Conservation (phyloP, 768 basidiomycete species). For the Guyanaporus albipodus region DNA sequence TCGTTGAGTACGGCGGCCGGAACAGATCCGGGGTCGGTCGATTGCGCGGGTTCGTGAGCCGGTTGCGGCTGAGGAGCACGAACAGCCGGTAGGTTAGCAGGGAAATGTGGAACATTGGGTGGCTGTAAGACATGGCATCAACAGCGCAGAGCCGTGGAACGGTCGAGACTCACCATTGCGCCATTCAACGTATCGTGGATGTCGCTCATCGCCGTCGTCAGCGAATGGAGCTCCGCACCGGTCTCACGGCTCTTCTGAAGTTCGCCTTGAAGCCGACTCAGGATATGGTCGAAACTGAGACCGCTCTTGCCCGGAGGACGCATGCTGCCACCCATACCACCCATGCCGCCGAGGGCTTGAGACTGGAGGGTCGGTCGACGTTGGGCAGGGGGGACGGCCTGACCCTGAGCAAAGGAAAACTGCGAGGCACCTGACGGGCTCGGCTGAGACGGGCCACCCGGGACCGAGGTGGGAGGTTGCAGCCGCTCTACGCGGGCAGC, state of each 20-base stretch:
- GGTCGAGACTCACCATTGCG: constrained; percentile 51
- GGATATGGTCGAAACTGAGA: constrained; percentile 87
- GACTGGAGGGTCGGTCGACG: constrained; percentile 56
- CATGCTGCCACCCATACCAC: constrained; percentile 70
- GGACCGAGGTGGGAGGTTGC: constrained; percentile 37
- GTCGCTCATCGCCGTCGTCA: constrained; percentile 81
- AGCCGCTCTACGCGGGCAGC: constrained; percentile 70
- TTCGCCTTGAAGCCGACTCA: constrained; percentile 85
- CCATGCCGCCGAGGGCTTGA: constrained; percentile 65
- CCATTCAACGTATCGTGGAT: constrained; percentile 91
- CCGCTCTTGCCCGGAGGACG: constrained; percentile 79
- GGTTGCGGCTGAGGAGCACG: constrained; percentile 36
- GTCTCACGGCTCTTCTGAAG: constrained; percentile 96
- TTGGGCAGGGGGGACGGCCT: constrained; percentile 36
- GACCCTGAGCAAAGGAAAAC: constrained; percentile 42
- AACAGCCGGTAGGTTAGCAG: constrained; percentile 62
- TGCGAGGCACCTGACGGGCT: constrained; percentile 24
- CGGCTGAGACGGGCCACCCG: constrained; percentile 36
- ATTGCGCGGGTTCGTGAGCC: constrained; percentile 26
- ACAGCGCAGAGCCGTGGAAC: not conserved
- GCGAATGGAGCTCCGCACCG: constrained; percentile 73
- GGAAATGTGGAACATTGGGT: constrained; percentile 57
- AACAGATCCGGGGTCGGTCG: constrained; percentile 24
- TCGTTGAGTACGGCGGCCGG: constrained; percentile 42
- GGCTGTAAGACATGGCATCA: constrained; percentile 41